Conservation (phyloP, 2,329 filamentous ascomycete genomes). For the Neonectria coccinea region DNA sequence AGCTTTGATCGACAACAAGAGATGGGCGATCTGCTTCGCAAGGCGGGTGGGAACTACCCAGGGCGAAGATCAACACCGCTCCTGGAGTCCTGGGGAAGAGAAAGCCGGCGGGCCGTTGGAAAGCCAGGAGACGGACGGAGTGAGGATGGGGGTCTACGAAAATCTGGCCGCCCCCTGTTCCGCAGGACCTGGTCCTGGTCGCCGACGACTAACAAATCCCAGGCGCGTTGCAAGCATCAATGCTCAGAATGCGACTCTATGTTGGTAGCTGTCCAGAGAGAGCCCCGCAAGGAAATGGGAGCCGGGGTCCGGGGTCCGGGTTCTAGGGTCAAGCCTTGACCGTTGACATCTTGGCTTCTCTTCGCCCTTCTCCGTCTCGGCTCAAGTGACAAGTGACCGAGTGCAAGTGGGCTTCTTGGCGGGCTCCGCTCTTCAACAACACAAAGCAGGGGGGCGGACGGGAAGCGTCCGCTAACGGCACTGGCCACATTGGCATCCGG, state of each 20-base stretch:
- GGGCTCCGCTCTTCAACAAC: neutral
- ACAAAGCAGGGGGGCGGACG: constrained; percentile 8
- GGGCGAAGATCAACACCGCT: constrained; percentile 13
- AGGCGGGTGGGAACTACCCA: constrained; percentile 3
- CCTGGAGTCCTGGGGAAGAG: constrained; percentile 10
- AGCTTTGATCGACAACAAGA: constrained; percentile 13
- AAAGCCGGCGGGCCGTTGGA: neutral
- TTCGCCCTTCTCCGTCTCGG: neutral
- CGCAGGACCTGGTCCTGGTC: neutral
- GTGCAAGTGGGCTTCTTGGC: neutral
- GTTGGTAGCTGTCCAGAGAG: constrained; percentile 17
- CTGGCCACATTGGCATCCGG: constrained; percentile 27
- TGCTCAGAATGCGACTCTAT: constrained; percentile 22
- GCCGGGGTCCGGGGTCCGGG: constrained; percentile 23
- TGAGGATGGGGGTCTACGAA: constrained; percentile 10
- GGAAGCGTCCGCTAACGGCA: constrained; percentile 34
- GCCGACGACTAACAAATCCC: constrained; percentile 1
- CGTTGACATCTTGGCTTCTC: constrained; percentile 17
- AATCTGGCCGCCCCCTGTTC: neutral
- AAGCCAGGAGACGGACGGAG: neutral
- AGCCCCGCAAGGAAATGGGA: neutral
- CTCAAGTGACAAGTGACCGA: neutral
- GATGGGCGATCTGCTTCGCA: constrained; percentile 1
- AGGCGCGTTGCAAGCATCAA: constrained; percentile 7
- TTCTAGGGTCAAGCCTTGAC: neutral